Base-by-base conservation (phyloP, 306 rosid species). In the Elaeagnus macrophylla region DNA sequence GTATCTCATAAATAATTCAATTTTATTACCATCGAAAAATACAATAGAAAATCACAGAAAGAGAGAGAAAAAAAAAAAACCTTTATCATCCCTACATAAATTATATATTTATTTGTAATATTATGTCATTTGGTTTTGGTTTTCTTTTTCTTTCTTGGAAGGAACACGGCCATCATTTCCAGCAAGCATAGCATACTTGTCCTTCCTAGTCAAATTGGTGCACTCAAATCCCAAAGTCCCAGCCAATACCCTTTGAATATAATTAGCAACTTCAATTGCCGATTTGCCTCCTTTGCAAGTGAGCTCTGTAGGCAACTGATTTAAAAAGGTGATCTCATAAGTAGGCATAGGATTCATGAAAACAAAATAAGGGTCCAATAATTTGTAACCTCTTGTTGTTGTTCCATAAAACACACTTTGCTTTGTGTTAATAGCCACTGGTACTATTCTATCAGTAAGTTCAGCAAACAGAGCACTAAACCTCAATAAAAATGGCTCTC, bases 221-320 rank as follows among this genome's bases (percentile, higher is more conserved):
- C 99, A 91, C 71, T 91, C 99, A 70, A 84, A 87, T 1, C 99
- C 96, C 12, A 91, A 62, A 1, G 96, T 78, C 11, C 89, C 95
- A 2, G 77, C 96, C 68, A 91, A 67, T 12, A 79, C 89, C 83
- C 66, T 87, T 37, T 91, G 99, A 37, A 87, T 79, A 53, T 91
- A 87, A 54, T 91, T 91, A 0, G 99, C 99, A 15, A 91, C 95
- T 61, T 91, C 99, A 51, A 84, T 70, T 0, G 89, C 66, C 0
- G 99, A 77, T 51, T 84, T 91, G 8, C 95, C 96, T 8, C 85
- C 84, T 52, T 59, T 65, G 72, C 95, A 82, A 0, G 99, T 91
- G 12, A 42, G 46, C 46, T 42, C 46, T 0, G 0, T 42, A 3
- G 46, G 46, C 10, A 42, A 13, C 46, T 42, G 46, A 42, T 42